Base-by-base conservation (phyloP, 371 early-diverging fungal species). In the Batkoa obscura region DNA sequence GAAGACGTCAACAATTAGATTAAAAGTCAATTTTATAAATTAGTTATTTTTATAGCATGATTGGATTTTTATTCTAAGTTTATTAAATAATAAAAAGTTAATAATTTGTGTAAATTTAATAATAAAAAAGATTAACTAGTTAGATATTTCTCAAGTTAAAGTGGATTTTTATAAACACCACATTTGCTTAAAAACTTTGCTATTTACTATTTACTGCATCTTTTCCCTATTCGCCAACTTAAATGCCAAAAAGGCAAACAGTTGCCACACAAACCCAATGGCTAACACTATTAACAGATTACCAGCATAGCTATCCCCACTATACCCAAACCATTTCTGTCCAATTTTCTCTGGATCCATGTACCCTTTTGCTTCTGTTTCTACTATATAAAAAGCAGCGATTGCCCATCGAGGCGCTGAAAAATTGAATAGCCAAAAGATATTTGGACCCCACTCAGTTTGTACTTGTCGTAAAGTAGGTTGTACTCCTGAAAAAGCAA, bases 341-440 rank as follows among this genome's bases (percentile, higher is more conserved):
- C 61, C 31, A 1, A 32, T 55, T 35, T 32, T 33, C 60, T 46
- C 38, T 58, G 43, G 49, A 60, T 43, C 53, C 52, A 59, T 38
- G 23, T 50, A 72, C 23, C 35, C 57, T 30, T 74, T 39, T 1
- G 69, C 70, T 17, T 57, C 58, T 12, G 70, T 55, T 58, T 75
- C 76, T 34, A 58, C 62, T 47, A 75, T 46, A 46, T 71, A 76
- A 31, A 72, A 58, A 2, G 73, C 69, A 45, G 72, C 74, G 45
- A 76, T 66, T 5, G 75, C 74, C 60, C 70, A 75, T 13, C 75
- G 54, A 3, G 72, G 74, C 1, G 75, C 68, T 8, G 73, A 73
- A 6, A 72, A 59, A 37, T 64, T 51, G 59, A 63, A 64, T 56
- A 73, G 12, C 68, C 72, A 55, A 6, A 23, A n/a, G 15, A 62